These are phyloP conservation scores for Barnettozyma pratensis DNA, from an alignment of 805 yeast genomes.

Conservation along the genomic window DNA sequence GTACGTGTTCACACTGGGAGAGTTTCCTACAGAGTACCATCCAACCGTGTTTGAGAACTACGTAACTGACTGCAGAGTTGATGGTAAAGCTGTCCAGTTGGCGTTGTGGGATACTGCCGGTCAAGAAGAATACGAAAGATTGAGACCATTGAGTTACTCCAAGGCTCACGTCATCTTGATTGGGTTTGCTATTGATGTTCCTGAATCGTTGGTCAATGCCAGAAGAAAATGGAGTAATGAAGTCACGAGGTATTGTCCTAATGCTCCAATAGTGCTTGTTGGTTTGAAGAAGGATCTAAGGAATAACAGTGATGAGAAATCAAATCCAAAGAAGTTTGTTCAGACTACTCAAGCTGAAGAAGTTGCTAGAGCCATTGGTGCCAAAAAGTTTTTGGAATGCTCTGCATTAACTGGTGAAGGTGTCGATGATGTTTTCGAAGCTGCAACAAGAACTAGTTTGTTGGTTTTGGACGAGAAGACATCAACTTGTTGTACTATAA, in stretches of 20 bases:
- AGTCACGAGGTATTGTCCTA: slow-evolving; percentile 74
- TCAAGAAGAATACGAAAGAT: slow-evolving; percentile 89
- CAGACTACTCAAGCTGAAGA: slow-evolving; percentile 52
- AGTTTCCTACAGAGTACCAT: slow-evolving; percentile 87
- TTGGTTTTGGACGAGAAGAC: slow-evolving; percentile 46
- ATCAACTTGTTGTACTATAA: slow-evolving; percentile 38
- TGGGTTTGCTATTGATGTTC: slow-evolving; percentile 81
- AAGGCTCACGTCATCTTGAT: slow-evolving; percentile 82
- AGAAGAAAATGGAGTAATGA: slow-evolving; percentile 84
- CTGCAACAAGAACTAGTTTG: slow-evolving; percentile 80
- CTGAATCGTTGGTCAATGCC: slow-evolving; percentile 82
- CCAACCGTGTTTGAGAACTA: slow-evolving; percentile 95
- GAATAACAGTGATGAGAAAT: slow-evolving; percentile 31
- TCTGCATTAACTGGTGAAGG: slow-evolving; percentile 92
- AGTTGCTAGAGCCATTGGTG: slow-evolving; percentile 76
- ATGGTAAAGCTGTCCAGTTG: slow-evolving; percentile 83
- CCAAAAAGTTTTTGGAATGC: slow-evolving; percentile 79
- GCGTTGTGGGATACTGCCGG: slow-evolving; percentile 97
- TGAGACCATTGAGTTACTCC: slow-evolving; percentile 82
- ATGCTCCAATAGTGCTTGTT: slow-evolving; percentile 69
- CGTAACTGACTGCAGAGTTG: slow-evolving; percentile 90
- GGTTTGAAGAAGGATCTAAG: slow-evolving; percentile 85
- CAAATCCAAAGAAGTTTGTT: slow-evolving; percentile 40
- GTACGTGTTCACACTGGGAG: slow-evolving; percentile 90
- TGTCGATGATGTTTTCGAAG: slow-evolving; percentile 90